phyloP scores from a whole-genome alignment of 2,329 filamentous ascomycete genomes.

The Epichloe amarillans region DNA sequence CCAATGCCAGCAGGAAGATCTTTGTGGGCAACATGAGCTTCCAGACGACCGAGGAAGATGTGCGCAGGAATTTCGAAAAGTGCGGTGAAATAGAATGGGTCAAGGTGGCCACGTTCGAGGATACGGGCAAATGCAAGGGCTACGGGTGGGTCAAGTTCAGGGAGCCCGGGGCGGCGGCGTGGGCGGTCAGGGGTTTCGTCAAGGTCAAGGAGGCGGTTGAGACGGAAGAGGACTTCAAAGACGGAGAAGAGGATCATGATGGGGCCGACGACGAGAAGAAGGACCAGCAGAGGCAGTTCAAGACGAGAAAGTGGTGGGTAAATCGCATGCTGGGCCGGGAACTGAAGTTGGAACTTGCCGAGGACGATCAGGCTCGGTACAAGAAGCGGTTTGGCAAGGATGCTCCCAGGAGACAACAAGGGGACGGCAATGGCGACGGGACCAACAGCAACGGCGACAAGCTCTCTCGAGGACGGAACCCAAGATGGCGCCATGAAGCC shows the following conservation, averaged over 20 bases:
- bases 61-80: conserved; percentile 68
- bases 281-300: conserved; percentile 36
- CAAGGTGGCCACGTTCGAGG: conserved; percentile 90
- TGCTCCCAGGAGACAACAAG: conserved; percentile 28
- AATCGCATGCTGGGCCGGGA: conserved; percentile 69
- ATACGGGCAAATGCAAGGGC: conserved; percentile 94
- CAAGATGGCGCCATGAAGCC: conserved; percentile 18
- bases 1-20: conserved; percentile 62
- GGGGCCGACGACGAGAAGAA: conserved; percentile 28
- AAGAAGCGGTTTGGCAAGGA: conserved; percentile 87
- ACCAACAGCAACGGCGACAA: conserved; percentile 15
- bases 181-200: conserved; percentile 63
- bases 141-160: conserved; percentile 92
- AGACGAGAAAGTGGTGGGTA: conserved; percentile 66
- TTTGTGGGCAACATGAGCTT: conserved; percentile 89
- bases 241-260: conserved; percentile 30
- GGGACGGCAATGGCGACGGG: conserved; percentile 9
- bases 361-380: conserved; percentile 79
- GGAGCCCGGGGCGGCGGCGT: conserved; percentile 57
- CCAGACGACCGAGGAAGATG: conserved; percentile 65
- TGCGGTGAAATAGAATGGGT: conserved; percentile 74
- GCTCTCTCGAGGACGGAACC: conserved; percentile 22
- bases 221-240: conserved; percentile 47
- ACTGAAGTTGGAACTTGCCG: conserved; percentile 83
- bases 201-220: conserved; percentile 53